Evolutionary conservation across 225 moss, liverwort and hornwort genomes (phyloP), one percentile per base, ranked within the genome.

Genomic region (Straminergon stramineum): DNA sequence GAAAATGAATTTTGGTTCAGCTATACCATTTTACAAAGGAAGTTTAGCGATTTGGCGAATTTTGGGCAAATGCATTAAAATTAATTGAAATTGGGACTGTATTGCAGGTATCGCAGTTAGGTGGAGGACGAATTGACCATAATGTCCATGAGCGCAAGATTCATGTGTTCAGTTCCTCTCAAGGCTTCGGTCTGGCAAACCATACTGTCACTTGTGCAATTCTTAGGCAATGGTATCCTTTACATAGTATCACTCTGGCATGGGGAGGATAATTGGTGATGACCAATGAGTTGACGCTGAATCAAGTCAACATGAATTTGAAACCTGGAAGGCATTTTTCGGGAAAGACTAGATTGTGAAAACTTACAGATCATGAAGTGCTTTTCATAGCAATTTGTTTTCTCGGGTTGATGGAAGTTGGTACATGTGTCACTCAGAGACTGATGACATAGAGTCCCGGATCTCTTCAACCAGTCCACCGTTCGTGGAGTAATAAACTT

Each of bases 111-210:
- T 90, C 86, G 79, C 96, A 97, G 67, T 90, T 97, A 61, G 98
- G 98, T 88, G 98, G 98, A 84, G 98, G 98, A 69, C 94, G 92
- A 83, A 97, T 98, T 84, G 93, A 97, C 45, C 96, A 98, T 84
- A 71, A 93, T 85, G 89, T 89, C 31, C 39, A 88, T 74, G 89
- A 90, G 83, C 94, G 90, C 69, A 92, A 94, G 83, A 88, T 98
- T 86, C 95, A 94, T 82, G 91, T 98, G n/a, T 98, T 92, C 76
- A 94, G 97, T 85, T 95, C 93, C 83, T 98, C 96, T 82, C 96
- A 98, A 94, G 98, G 94, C 89, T 98, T 89, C 82, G 97, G 98
- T 45, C 92, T 95, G 84, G 98, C 98, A 63, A 95, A 98, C 90
- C 97, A 98, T 81, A 92, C 90, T 61, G 92, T 98, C 79, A 97